These are phyloP conservation scores for Fusarium xylarioides DNA, from an alignment of 2,329 filamentous ascomycete genomes.

Conservation along the genomic window DNA sequence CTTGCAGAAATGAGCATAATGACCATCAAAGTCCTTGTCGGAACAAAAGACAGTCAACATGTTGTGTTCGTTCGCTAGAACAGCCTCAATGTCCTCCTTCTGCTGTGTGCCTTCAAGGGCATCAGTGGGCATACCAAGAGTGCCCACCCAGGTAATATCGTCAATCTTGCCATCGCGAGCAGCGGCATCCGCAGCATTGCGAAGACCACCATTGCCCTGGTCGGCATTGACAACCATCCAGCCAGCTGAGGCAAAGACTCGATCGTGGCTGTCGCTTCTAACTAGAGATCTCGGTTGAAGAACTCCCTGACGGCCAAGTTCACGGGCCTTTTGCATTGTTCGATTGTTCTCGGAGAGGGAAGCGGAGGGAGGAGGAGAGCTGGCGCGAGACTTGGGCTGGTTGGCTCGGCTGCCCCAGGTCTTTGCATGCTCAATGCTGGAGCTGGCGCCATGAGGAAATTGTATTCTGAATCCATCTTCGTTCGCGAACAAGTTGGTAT, in stretches of 20 bases:
- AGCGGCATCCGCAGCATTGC: constrained; percentile 86
- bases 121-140: constrained; percentile 93
- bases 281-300: constrained; percentile 61
- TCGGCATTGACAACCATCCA: constrained; percentile 88
- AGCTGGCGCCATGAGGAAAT: constrained; percentile 63
- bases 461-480: constrained; percentile 67
- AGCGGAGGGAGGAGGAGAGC: constrained; percentile 77
- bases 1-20: constrained; percentile 97
- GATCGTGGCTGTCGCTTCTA: constrained; percentile 71
- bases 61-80: constrained; percentile 81
- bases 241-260: constrained; percentile 77
- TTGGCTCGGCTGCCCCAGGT: constrained; percentile 80
- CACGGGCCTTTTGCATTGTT: constrained; percentile 64
- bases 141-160: constrained; percentile 90
- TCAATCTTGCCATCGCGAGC: constrained; percentile 72
- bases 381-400: constrained; percentile 80
- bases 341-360: constrained; percentile 76
- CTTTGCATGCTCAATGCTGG: constrained; percentile 75
- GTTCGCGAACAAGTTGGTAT: constrained; percentile 63
- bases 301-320: constrained; percentile 66
- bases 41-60: constrained; percentile 85
- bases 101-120: constrained; percentile 77
- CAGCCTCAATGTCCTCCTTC: constrained; percentile 84
- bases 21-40: constrained; percentile 92
- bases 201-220: constrained; percentile 90